Percentiles rank a stretch among this genome's conserved stretches.
These are phyloP conservation scores for Exophiala dermatitidis DNA, from an alignment of 2,329 filamentous ascomycete species.

Conservation along the genomic window DNA sequence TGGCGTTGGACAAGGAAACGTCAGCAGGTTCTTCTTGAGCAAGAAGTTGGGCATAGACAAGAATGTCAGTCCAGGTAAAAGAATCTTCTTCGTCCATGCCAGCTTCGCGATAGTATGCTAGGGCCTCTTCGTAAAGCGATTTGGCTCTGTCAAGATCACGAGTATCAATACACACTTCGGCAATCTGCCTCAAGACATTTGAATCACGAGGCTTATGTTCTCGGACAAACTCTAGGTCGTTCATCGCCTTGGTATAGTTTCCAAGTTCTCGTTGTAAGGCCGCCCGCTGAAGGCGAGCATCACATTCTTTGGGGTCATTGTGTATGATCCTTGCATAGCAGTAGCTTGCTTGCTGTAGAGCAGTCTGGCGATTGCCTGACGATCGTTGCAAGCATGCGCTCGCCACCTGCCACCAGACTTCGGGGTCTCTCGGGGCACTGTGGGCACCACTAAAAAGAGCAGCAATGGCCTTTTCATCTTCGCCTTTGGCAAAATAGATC, in stretches of 20 bases:
- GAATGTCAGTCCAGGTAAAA: constrained; percentile 71
- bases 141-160: constrained; percentile 44
- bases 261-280: constrained; percentile 48
- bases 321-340: constrained; percentile 50
- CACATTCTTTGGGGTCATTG: constrained; percentile 46
- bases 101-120: constrained; percentile 43
- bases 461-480: constrained; percentile 49
- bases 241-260: constrained; percentile 41
- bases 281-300: constrained; percentile 49
- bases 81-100: constrained; percentile 37
- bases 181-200: constrained; percentile 49
- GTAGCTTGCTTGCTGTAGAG: constrained; percentile 45
- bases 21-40: constrained; percentile 50
- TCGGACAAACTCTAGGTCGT: constrained; percentile 50
- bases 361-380: constrained; percentile 36
- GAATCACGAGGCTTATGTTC: constrained; percentile 48
- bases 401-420: constrained; percentile 53
- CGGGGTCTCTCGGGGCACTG: constrained; percentile 47
- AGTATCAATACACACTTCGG: constrained; percentile 50
- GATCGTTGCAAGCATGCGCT: constrained; percentile 46
- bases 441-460: constrained; percentile 54
- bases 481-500: constrained; percentile 50
- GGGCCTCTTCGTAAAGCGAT: constrained; percentile 46
- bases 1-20: constrained; percentile 44
- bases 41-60: constrained; percentile 77